A percentile compares a stretch with the other conserved stretches of the same genome.
Conservation (phyloP, 208 protist species). For the Herpetomonas muscarum region DNA sequence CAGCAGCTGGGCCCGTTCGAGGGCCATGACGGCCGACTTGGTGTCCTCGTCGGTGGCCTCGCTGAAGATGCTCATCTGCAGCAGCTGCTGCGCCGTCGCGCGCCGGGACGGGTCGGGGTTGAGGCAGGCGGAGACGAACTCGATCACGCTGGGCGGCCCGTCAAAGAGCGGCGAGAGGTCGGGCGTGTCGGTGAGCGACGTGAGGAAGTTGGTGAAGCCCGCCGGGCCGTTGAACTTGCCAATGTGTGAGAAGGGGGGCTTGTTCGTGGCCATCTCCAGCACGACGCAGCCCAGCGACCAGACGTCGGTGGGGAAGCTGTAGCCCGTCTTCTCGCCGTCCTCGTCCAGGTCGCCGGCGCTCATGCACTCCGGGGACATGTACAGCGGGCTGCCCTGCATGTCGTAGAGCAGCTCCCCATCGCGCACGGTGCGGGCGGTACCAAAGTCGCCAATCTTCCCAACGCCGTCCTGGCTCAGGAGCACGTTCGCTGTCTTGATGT, state of each 20-base stretch:
- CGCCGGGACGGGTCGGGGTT: conserved; percentile 66
- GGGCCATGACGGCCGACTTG: conserved; percentile 66
- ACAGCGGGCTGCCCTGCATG: conserved; percentile 85
- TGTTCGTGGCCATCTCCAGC: conserved; percentile 85
- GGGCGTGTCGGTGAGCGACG: conserved; percentile 71
- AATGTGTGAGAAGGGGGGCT: conserved; percentile 84
- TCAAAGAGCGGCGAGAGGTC: conserved; percentile 80
- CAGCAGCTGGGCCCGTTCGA: conserved; percentile 76
- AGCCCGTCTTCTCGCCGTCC: conserved; percentile 61
- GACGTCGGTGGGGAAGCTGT: conserved; percentile 80
- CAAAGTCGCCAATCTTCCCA: conserved; percentile 92
- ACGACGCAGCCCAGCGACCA: conserved; percentile 87
- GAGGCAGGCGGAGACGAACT: conserved; percentile 84
- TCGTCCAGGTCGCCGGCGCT: conserved; percentile 70
- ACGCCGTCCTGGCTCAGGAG: conserved; percentile 73
- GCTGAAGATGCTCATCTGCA: conserved; percentile 75
- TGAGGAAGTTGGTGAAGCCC: conserved; percentile 75
- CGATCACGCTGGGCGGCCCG: conserved; percentile 53
- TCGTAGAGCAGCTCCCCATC: conserved; percentile 66
- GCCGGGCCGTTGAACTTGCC: conserved; percentile 60
- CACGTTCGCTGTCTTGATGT: conserved; percentile 93
- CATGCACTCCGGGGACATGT: conserved; percentile 91
- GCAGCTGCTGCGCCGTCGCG: conserved; percentile 63
- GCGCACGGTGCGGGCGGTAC: conserved; percentile 65
- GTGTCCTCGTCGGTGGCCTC: conserved; percentile 57